Evolutionary conservation across 2,329 filamentous ascomycete genomes (phyloP).

Genomic region (Fusarium goolgardi): DNA sequence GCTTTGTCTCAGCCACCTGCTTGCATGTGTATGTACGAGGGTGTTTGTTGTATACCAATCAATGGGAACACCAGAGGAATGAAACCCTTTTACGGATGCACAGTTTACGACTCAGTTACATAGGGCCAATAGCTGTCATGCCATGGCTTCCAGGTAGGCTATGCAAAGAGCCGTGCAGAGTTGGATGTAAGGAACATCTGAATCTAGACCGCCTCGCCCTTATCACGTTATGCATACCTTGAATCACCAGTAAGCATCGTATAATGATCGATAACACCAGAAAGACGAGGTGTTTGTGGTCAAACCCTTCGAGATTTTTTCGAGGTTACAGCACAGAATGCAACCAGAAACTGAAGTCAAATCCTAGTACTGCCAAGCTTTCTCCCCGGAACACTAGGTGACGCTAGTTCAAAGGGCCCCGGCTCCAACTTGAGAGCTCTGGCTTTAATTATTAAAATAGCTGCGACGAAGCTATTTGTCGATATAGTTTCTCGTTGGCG

Average conservation of each 20-base stretch:
- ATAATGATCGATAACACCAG: not conserved
- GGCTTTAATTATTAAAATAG: conserved; percentile 19
- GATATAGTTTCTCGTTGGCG: conserved; percentile 1
- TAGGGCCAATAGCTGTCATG: not conserved
- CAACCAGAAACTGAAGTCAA: conserved; percentile 20
- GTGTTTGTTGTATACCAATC: conserved; percentile 8
- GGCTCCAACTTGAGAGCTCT: conserved; percentile 20
- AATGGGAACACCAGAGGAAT: conserved; percentile 3
- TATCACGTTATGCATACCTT: conserved; percentile 2
- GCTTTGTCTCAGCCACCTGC: conserved; percentile 12
- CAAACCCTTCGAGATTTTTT: not conserved
- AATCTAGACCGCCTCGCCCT: conserved; percentile 22
- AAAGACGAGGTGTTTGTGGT: not conserved
- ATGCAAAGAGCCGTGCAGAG: conserved; percentile 10
- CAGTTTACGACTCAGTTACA: not conserved
- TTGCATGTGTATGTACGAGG: conserved; percentile 4
- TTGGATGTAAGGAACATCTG: conserved; percentile 15
- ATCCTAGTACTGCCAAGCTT: conserved; percentile 42
- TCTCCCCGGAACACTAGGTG: conserved; percentile 33
- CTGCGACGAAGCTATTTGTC: conserved; percentile 4
- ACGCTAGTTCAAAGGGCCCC: conserved; percentile 30
- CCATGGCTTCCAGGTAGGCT: not conserved
- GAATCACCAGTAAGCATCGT: not conserved
- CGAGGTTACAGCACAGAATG: conserved; percentile 17
- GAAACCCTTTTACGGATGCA: not conserved